Evolutionary conservation across 116 monocot species (phyloP), one percentile per base, ranked within the genome.

Genomic region (Cymodocea nodosa): DNA sequence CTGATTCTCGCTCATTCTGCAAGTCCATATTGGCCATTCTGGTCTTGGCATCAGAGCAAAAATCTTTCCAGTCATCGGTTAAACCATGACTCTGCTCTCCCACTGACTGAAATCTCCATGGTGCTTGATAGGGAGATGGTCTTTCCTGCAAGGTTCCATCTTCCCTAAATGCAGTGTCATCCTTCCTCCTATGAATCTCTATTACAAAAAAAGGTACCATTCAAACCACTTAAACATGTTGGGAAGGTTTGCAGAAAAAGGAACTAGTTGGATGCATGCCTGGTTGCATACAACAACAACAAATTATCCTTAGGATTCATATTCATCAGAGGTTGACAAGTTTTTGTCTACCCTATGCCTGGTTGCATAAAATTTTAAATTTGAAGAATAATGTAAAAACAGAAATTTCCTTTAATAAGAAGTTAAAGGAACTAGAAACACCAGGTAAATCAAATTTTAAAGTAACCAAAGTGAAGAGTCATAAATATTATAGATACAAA

Each of bases 21-120:
- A 64, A 52, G 59, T 66, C 61, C 66, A 72, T 59, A 64, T 77
- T 73, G 71, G 72, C 59, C 40, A 67, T 18, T 63, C 51, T 64
- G 34, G 75, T 56, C 51, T 51, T 59, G 16, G 54, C 60, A 52
- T 79, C 74, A 49, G 79, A 15, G 48, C 62, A 54, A 17, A 69
- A 69, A 17, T 68, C 80, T 37, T 67, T 59, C 52, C 22, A 51
- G 62, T 81, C 67, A 70, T 65, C 44, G 36, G 65, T 73, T 63
- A 74, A 65, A 52, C 68, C 23, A 66, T 63, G 74, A 67, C 63
- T 23, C 6, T 10, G 55, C 23, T 78, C 81, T 54, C 69, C 74
- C 56, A 67, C 23, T 7, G 73, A 77, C 25, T 73, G 78, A 68
- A 79, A 79, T 68, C 77, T 77, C 68, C 62, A 70, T 66, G 82